A percentile compares a stretch with the other conserved stretches of the same genome.
Evolutionary conservation across 192 early-diverging fungal genomes (phyloP).

Genomic region (Backusella westeae): DNA sequence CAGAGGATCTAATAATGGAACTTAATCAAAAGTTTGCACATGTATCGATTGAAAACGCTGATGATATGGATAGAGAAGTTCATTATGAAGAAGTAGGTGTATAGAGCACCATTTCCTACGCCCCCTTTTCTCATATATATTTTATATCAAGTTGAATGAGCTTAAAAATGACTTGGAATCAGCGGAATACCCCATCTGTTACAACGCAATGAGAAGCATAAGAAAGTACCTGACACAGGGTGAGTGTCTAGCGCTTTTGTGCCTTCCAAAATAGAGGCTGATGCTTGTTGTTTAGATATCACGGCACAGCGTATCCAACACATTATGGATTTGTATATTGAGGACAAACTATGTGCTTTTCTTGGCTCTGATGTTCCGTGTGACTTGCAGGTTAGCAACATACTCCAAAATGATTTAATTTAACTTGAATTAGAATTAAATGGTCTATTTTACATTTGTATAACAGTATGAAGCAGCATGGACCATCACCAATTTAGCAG

Average conservation of each 20-base stretch:
- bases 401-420: background rate
- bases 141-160: background rate
- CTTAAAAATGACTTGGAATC: background rate
- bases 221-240: slow-evolving; percentile 14
- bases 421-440: background rate
- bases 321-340: slow-evolving; percentile 12
- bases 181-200: background rate
- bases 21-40: slow-evolving; percentile 25
- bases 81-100: background rate
- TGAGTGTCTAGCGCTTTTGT: too few relatives aligned
- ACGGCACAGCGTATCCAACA: slow-evolving; percentile 13
- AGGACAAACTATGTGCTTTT: slow-evolving; percentile 2
- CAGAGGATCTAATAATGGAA: slow-evolving; percentile 19
- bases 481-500: slow-evolving; percentile 30
- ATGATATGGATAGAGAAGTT: slow-evolving; percentile 8
- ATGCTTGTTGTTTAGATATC: background rate
- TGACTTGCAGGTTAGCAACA: slow-evolving; percentile 15
- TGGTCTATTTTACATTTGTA: background rate
- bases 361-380: background rate
- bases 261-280: too few relatives aligned
- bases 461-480: slow-evolving; percentile 30
- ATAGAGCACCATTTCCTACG: too few relatives aligned
- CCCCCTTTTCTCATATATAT: too few relatives aligned
- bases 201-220: slow-evolving; percentile 1
- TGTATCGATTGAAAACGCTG: slow-evolving; percentile 17